Evolutionary conservation across 1,284 basidiomycete genomes (phyloP).

Genomic region (Mycena sp.): DNA sequence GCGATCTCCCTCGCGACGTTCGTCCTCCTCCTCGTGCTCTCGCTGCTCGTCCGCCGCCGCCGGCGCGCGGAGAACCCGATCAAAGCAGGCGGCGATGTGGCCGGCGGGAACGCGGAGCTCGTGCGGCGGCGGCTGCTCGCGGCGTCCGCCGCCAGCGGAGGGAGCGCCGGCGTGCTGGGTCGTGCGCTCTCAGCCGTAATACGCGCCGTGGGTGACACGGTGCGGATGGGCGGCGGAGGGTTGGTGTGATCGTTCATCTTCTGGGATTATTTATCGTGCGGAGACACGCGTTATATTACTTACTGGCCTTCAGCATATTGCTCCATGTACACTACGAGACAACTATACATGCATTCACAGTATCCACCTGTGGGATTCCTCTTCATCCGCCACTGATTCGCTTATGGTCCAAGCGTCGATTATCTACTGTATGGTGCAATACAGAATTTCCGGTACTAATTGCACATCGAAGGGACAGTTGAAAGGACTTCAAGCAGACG

Average conservation of each 20-base stretch:
- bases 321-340: no score
- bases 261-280: no score
- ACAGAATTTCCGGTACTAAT: no score
- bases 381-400: no score
- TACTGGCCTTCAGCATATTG: no score
- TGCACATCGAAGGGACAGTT: no score
- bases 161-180: conserved; percentile 45
- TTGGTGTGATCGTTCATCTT: conserved; percentile 65
- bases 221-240: conserved; percentile 80
- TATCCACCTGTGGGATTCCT: no score
- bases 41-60: conserved; percentile 57
- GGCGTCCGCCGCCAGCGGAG: conserved; percentile 45
- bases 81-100: conserved; percentile 26
- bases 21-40: conserved; percentile 68
- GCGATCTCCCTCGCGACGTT: conserved; percentile 58
- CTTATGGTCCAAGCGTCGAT: no score
- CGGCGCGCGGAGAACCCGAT: conserved; percentile 31
- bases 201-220: conserved; percentile 69
- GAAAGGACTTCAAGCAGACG: no score
- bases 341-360: no score
- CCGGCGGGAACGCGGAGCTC: conserved; percentile 56
- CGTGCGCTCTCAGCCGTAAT: conserved; percentile 64
- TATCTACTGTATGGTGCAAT: no score
- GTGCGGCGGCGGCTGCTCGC: conserved; percentile 64
- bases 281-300: no score